phyloP scores from a whole-genome alignment of 2,329 filamentous ascomycete species.

The Trichoderma lentiforme region DNA sequence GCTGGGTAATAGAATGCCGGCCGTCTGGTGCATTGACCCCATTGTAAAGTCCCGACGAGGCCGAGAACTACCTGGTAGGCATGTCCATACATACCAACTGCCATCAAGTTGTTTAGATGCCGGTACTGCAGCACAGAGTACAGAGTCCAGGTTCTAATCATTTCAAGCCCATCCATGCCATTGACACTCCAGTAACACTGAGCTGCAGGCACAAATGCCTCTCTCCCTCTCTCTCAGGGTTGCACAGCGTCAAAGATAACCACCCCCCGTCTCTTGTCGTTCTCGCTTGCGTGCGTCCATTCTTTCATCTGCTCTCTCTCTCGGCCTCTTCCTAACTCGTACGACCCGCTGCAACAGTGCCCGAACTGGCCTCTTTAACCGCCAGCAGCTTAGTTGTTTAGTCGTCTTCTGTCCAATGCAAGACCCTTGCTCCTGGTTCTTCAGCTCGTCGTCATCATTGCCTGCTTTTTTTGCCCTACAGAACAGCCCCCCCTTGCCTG shows the following conservation, averaged over 20 bases:
- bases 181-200: background rate
- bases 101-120: background rate
- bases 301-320: background rate
- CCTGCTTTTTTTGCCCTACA: background rate
- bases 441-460: slow-evolving; percentile 12
- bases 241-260: background rate
- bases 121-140: background rate
- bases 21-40: background rate
- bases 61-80: background rate
- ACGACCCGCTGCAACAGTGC: background rate
- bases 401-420: background rate
- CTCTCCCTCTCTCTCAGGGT: background rate
- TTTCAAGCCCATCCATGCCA: background rate
- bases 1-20: background rate
- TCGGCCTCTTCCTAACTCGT: slow-evolving; percentile 12
- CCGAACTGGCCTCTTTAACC: background rate
- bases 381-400: background rate
- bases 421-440: background rate
- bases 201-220: background rate
- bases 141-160: background rate
- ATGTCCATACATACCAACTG: background rate
- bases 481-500: background rate
- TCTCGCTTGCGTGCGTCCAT: background rate
- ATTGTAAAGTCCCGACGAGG: background rate
- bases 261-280: background rate